Evolutionary conservation across 169 alveolate species (phyloP), one percentile per base, ranked within the genome.

Genomic region (Plasmodium yoelii): DNA sequence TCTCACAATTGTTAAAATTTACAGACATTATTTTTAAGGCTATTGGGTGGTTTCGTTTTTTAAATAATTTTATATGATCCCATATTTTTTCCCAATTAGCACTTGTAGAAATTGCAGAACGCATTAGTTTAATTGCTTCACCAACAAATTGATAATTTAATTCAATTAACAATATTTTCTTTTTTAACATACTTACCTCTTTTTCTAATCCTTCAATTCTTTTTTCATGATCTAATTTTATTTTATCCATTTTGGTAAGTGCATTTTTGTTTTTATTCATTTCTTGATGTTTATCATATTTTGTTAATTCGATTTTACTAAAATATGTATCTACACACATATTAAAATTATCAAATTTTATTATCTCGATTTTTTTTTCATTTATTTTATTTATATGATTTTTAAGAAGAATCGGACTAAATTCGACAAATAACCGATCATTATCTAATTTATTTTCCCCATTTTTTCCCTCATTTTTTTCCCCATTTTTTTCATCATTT

Each of bases 81-180:
- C 88, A 72, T 15, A 97, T 97, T 67, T 97, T 97, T 28, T 92
- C 95, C 99, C 99, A 97, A 26, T 97, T 93, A 51, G 98, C 96
- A 34, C 98, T 98, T 1, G 97, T 87, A 15, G 96, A 93, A 10
- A 94, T 74, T 47, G 95, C 92, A 22, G 95, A 84, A 24, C 96
- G 77, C 80, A 92, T 70, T 47, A 94, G 86, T 72, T 90, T 92
- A 64, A 94, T 92, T 84, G 90, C 93, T 71, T 77, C 96, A 24
- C 96, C 97, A 5, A 95, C 95, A 34, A 95, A 92, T 68, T 82
- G 94, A 70, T 94, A 95, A 89, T 97, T 91, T 47, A 73, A 87
- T 70, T 97, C 97, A 19, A 92, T 88, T 19, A 96, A 68, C 7
- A 93, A 93, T 34, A 95, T 93, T 65, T 96, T 97, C 71, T 93